Evolutionary conservation across 179 eudicot genomes (phyloP), one percentile per base, ranked within the genome.

Genomic region (Drosera spatulata): DNA sequence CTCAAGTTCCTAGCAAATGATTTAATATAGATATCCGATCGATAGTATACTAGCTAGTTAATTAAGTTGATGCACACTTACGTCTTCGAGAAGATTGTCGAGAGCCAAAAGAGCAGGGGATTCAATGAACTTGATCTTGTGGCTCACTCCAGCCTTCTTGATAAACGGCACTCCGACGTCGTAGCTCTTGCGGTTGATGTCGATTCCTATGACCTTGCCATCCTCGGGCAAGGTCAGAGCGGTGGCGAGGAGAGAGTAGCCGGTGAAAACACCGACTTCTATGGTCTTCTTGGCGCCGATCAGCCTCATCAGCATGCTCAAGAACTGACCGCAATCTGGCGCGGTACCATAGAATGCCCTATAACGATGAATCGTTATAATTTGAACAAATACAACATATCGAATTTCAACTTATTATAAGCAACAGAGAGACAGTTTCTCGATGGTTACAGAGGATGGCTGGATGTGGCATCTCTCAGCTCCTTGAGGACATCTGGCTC

Each of bases 401-500:
- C 11, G 49, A 46, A 2, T 46, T 7, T 46, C 49, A 46, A 46
- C 1, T 6, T 46, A 46, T 46, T 46, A 1, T 10, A 9, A 6
- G 5, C 5, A 9, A 53, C 22, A 55, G 46, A 64, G 11, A 51
- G 41, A 10, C 12, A 9, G 4, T 10, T 37, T 46, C 49, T 6
- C 7, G 49, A 46, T 6, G 49, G 41, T 73, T 69, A 83, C 88
- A 22, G 3, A 7, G 83, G 80, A 22, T 78, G 79, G 47, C 57
- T 62, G 47, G 72, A 57, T 39, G 82, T 70, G 33, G 79, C 76
- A 69, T 73, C 76, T 66, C 86, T 71, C 1, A 77, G 71, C 74
- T 84, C 80, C 73, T 79, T 77, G 5, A 84, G 73, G 38, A 49
- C 66, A 51, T 66, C 60, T 33, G 82, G 60, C 61, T 81, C 83